These are phyloP conservation scores for Pharnaceum exiguum DNA, from an alignment of 148 eudicot genomes.

Conservation along the genomic window DNA sequence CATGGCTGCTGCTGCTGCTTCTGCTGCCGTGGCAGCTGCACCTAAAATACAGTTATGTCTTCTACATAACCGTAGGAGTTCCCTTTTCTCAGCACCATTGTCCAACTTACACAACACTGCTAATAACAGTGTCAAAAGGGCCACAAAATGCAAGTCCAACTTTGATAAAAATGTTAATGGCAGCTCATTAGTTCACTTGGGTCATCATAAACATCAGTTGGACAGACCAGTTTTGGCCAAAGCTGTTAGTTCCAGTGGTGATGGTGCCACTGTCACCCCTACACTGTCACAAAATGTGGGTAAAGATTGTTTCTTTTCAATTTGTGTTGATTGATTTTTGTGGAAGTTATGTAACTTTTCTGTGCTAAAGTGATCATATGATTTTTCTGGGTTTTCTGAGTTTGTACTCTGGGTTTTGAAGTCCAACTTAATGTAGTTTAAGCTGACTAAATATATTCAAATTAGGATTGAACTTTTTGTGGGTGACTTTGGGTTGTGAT, in stretches of 20 bases:
- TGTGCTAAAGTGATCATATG: too few relatives aligned
- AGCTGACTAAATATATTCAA: too few relatives aligned
- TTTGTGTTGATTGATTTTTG: not conserved
- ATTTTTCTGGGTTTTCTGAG: too few relatives aligned
- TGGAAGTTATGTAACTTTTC: not conserved
- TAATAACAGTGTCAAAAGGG: slow-evolving; percentile 13
- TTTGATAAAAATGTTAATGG: slow-evolving; percentile 17
- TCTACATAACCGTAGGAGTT: slow-evolving; percentile 15
- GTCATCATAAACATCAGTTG: slow-evolving; percentile 25
- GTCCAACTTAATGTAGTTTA: too few relatives aligned
- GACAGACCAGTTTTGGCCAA: slow-evolving; percentile 25
- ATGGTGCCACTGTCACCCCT: slow-evolving; percentile 28
- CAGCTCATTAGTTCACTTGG: slow-evolving; percentile 29
- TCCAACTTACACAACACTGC: not conserved
- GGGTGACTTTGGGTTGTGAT: too few relatives aligned
- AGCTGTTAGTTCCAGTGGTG: slow-evolving; percentile 33
- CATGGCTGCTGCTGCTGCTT: slow-evolving; percentile 43
- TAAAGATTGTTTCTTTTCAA: slow-evolving; percentile 5
- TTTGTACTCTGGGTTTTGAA: too few relatives aligned
- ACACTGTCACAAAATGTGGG: slow-evolving; percentile 37
- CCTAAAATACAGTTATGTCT: slow-evolving; percentile 16
- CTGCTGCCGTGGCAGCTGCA: slow-evolving; percentile 33
- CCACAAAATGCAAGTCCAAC: slow-evolving; percentile 19
- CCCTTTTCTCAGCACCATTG: not conserved
- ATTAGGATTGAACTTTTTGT: too few relatives aligned